Evolutionary conservation across 2,329 filamentous ascomycete genomes (phyloP), one percentile per base, ranked within the genome.

Genomic region (Gremmenia infestans): DNA sequence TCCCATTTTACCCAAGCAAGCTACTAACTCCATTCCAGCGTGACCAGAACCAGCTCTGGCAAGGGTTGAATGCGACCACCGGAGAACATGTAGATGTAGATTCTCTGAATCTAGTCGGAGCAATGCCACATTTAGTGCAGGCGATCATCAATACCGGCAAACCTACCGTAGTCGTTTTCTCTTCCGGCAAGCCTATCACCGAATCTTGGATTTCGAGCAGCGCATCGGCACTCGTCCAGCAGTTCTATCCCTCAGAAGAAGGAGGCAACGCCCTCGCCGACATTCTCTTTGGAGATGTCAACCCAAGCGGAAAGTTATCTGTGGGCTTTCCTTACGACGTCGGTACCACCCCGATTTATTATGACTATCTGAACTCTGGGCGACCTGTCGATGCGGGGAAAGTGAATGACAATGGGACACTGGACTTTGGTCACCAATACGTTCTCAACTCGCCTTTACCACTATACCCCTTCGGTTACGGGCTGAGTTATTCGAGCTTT

Each of bases 381-480:
- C 95, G 94, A 71, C 92, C 89, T 0, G 86, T 94, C 45, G 86
- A 85, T 66, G 76, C 77, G 0, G 77, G 88, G 4, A 76, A 80
- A 14, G 89, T 93, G 67, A 93, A 92, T 63, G 89, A 91, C 0
- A 81, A 85, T 0, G 83, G 81, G 4, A 87, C 81, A 0, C 73
- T 96, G 0, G 89, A 89, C 65, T 85, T 95, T 62, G 92, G 96
- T 73, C 95, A 96, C 73, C 85, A 91, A 25, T 83, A 92, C 71
- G 91, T 96, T 61, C 89, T 96, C 74, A 88, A 87, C 54, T 76
- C 80, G 54, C 86, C 93, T 55, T 75, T 78, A 4, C 91, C 92
- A 0, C 85, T 89, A 1, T 97, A 87, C 68, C 88, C 91, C 52
- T 97, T 97, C 64, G 92, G 93, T 0, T 91, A 85, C 55, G 93